Percentiles rank a stretch among this genome's conserved stretches.
Conservation (phyloP, 768 basidiomycete species). For the Artomyces pyxidatus region DNA sequence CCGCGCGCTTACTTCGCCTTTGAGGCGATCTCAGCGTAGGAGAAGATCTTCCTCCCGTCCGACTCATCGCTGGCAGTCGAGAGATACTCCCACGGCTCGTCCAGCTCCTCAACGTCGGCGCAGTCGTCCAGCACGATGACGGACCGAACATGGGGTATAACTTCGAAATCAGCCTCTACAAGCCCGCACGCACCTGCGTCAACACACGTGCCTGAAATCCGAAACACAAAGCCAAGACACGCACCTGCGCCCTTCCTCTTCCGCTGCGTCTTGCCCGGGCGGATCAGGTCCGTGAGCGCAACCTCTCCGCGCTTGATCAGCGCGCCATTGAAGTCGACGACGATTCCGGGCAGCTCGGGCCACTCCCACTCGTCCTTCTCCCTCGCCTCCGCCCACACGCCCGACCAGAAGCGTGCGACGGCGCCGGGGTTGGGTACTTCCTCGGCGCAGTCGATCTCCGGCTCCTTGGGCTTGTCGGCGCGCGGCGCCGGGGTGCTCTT, state of each 20-base stretch:
- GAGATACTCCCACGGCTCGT: conserved; percentile 57
- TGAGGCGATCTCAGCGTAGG: conserved; percentile 35
- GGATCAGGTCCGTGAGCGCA: conserved; percentile 17
- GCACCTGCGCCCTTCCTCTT: conserved; percentile 38
- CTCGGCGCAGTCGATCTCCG: neutral
- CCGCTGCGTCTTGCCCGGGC: conserved; percentile 21
- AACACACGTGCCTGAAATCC: neutral
- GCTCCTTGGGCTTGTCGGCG: neutral
- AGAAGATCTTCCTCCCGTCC: conserved; percentile 17
- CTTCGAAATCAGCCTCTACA: conserved; percentile 48
- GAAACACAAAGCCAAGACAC: conserved; percentile 13
- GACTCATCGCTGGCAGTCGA: conserved; percentile 31
- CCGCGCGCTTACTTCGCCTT: conserved; percentile 15
- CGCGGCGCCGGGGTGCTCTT: neutral
- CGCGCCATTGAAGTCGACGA: conserved; percentile 15
- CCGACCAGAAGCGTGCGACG: neutral
- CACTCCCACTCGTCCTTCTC: conserved; percentile 1
- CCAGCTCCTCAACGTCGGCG: conserved; percentile 29
- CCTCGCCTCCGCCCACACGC: conserved; percentile 2
- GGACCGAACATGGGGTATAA: conserved; percentile 42
- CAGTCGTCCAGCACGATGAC: conserved; percentile 53
- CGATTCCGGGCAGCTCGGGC: conserved; percentile 27
- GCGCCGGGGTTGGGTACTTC: neutral
- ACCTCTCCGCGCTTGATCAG: conserved; percentile 13
- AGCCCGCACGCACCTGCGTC: neutral